These are phyloP conservation scores for Rosa hybrid DNA, from an alignment of 331 rosid species.

Conservation along the genomic window DNA sequence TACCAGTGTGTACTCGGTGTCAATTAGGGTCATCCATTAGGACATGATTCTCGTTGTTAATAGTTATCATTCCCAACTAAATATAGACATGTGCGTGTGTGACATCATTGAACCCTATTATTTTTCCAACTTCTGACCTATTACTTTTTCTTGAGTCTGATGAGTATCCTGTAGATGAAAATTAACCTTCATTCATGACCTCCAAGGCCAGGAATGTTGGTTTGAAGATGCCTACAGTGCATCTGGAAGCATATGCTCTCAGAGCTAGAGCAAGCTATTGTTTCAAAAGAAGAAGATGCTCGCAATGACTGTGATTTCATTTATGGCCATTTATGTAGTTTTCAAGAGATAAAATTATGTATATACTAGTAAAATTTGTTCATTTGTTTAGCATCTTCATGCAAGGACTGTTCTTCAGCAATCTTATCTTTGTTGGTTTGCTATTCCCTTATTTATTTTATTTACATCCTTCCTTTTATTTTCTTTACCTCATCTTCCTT, in stretches of 20 bases:
- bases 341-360: too few relatives aligned
- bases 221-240: neutral
- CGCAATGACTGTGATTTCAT: neutral
- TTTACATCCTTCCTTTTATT: neutral
- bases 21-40: neutral
- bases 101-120: neutral
- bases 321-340: neutral
- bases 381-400: neutral
- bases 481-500: neutral
- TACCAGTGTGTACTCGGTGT: neutral
- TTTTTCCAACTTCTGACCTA: neutral
- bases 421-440: neutral
- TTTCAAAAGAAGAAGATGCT: neutral
- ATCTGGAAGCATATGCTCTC: neutral
- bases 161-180: too few relatives aligned
- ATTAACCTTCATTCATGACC: neutral
- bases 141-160: neutral
- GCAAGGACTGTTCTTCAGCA: neutral
- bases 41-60: neutral
- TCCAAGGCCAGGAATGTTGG: neutral
- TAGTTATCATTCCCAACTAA: too few relatives aligned
- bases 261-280: neutral
- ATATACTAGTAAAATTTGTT: neutral
- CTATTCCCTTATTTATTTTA: neutral
- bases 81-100: neutral